phyloP scores from a whole-genome alignment of 169 alveolate genomes.

The Plasmodium sp. region DNA sequence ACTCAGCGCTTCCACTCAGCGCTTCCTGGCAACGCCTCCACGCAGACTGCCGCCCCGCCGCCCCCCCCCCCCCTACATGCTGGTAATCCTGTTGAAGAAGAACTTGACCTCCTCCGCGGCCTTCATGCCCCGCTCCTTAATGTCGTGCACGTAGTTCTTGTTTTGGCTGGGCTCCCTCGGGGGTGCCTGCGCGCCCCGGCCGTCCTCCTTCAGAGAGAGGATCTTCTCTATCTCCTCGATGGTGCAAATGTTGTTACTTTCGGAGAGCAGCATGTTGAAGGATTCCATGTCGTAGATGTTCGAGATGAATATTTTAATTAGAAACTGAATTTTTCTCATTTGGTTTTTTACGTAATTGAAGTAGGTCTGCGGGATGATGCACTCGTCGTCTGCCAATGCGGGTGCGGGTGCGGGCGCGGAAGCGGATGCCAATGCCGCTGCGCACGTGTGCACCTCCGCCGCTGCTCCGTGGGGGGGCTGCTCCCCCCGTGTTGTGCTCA shows the following conservation, averaged over 20 bases:
- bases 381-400: background rate
- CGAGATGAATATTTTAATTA: slow-evolving; percentile 52
- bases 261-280: slow-evolving; percentile 38
- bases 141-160: slow-evolving; percentile 18
- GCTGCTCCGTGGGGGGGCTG: background rate
- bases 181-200: background rate
- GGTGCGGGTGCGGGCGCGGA: too few species aligned
- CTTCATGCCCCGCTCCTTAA: slow-evolving; percentile 33
- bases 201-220: slow-evolving; percentile 12
- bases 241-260: slow-evolving; percentile 62
- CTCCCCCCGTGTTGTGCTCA: background rate
- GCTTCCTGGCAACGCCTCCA: background rate
- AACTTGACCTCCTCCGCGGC: slow-evolving; percentile 63
- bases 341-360: slow-evolving; percentile 48
- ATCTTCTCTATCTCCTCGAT: slow-evolving; percentile 65
- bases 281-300: slow-evolving; percentile 36
- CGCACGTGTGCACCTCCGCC: background rate
- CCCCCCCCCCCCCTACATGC: background rate
- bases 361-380: slow-evolving; percentile 34
- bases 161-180: background rate
- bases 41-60: background rate
- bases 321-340: slow-evolving; percentile 33
- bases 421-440: too few species aligned
- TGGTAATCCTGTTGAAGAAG: slow-evolving; percentile 35
- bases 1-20: background rate